Percentiles rank a stretch among this genome's conserved stretches.
Evolutionary conservation across 768 basidiomycete genomes (phyloP).

Genomic region (Clitopilus hobsonii): DNA sequence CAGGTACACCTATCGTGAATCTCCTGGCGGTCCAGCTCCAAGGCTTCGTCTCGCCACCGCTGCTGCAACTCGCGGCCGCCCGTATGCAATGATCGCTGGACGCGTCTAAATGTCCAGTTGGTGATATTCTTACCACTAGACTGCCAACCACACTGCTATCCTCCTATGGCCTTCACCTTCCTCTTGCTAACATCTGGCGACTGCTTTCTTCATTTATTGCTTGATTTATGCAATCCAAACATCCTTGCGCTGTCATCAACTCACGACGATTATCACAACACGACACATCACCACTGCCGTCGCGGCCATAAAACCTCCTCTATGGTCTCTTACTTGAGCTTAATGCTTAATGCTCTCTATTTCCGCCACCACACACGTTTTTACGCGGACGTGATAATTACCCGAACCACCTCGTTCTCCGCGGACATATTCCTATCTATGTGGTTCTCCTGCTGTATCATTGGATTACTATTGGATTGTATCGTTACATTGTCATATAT

Average conservation of each 20-base stretch:
- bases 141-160: too few species aligned
- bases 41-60: background rate
- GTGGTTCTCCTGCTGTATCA: background rate
- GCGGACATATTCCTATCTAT: background rate
- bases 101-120: background rate
- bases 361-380: background rate
- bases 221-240: constrained; percentile 11
- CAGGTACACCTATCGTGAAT: background rate
- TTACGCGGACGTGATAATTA: background rate
- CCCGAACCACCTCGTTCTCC: background rate
- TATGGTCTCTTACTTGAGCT: constrained; percentile 4
- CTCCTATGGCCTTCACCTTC: constrained; percentile 1
- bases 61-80: background rate
- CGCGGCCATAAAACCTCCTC: constrained; percentile 1
- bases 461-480: constrained; percentile 1
- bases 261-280: constrained; percentile 6
- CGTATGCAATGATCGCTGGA: background rate
- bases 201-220: constrained; percentile 6
- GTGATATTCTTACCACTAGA: too few species aligned
- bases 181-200: background rate
- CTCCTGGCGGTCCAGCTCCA: background rate
- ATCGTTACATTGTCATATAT: background rate
- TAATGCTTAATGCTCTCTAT: background rate
- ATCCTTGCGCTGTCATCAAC: constrained; percentile 1
- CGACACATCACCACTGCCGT: constrained; percentile 1